Percentiles rank a stretch among this genome's conserved stretches.
Evolutionary conservation across 192 early-diverging fungal genomes (phyloP).

Genomic region (Podila clonocystis): DNA sequence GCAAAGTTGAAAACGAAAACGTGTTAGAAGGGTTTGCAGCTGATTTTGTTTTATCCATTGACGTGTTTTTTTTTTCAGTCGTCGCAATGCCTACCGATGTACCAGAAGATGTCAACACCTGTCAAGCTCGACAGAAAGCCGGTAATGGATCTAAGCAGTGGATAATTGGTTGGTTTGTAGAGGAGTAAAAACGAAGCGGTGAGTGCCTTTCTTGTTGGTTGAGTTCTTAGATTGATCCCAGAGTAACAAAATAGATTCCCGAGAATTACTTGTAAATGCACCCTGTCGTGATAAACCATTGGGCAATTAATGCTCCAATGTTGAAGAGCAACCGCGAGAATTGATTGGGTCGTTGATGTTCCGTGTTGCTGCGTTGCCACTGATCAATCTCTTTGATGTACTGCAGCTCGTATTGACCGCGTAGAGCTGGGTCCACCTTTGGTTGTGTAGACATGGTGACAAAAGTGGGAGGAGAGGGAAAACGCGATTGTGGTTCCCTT

Average conservation of each 20-base stretch:
- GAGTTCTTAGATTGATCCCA: neutral
- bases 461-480: neutral
- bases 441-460: constrained; percentile 21
- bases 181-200: neutral
- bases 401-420: constrained; percentile 33
- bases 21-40: neutral
- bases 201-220: neutral
- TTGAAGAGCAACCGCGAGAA: constrained; percentile 35
- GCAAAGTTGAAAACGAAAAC: neutral
- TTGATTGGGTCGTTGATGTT: constrained; percentile 23
- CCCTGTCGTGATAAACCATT: constrained; percentile 7
- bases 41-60: too few species aligned
- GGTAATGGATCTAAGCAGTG: neutral
- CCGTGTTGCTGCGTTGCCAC: constrained; percentile 32
- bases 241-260: neutral
- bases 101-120: neutral
- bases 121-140: neutral
- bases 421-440: constrained; percentile 20
- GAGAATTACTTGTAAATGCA: constrained; percentile 20
- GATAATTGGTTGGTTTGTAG: neutral
- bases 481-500: neutral
- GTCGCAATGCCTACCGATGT: neutral
- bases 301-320: constrained; percentile 4
- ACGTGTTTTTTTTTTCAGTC: too few species aligned
- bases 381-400: constrained; percentile 42